These are phyloP conservation scores for Yamadazyma mexicana DNA, from an alignment of 1,139 yeast genomes.

Conservation along the genomic window DNA sequence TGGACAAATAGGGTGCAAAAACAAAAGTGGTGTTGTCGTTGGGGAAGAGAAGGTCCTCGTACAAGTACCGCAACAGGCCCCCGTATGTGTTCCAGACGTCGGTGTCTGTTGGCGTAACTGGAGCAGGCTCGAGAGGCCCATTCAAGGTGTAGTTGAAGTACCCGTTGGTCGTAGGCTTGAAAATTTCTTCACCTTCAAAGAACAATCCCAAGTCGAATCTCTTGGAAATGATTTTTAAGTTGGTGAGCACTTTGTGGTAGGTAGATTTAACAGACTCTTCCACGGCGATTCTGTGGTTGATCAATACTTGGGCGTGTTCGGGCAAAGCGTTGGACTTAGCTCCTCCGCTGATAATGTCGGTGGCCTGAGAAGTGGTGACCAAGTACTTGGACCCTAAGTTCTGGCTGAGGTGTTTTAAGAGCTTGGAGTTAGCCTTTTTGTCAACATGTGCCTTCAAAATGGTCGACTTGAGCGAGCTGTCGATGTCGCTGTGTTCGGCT, in stretches of 20 bases:
- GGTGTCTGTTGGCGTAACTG: conserved; percentile 50
- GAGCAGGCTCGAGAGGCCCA: conserved; percentile 57
- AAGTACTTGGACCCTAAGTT: conserved; percentile 35
- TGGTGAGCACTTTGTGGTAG: conserved; percentile 32
- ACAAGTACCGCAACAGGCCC: conserved; percentile 57
- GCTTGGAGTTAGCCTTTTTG: conserved; percentile 36
- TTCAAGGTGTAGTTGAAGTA: conserved; percentile 41
- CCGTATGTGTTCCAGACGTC: conserved; percentile 52
- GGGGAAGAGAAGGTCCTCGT: conserved; percentile 44
- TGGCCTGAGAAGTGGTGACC: conserved; percentile 64
- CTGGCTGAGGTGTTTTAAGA: conserved; percentile 32
- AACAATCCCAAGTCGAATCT: conserved; percentile 46
- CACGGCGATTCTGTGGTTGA: conserved; percentile 60
- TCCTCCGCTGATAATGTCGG: conserved; percentile 68
- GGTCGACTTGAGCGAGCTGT: conserved; percentile 27
- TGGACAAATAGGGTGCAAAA: conserved; percentile 34
- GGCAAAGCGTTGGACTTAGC: conserved; percentile 73
- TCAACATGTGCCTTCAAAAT: conserved; percentile 44
- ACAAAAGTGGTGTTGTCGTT: conserved; percentile 24
- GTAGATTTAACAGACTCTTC: conserved; percentile 47
- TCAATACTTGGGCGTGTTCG: conserved; percentile 54
- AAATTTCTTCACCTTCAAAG: conserved; percentile 32
- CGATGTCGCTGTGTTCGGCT: conserved; percentile 41
- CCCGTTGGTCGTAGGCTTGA: conserved; percentile 38
- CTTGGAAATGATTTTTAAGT: conserved; percentile 41